Conservation (phyloP, 768 basidiomycete species). For the Suillus bovinus region DNA sequence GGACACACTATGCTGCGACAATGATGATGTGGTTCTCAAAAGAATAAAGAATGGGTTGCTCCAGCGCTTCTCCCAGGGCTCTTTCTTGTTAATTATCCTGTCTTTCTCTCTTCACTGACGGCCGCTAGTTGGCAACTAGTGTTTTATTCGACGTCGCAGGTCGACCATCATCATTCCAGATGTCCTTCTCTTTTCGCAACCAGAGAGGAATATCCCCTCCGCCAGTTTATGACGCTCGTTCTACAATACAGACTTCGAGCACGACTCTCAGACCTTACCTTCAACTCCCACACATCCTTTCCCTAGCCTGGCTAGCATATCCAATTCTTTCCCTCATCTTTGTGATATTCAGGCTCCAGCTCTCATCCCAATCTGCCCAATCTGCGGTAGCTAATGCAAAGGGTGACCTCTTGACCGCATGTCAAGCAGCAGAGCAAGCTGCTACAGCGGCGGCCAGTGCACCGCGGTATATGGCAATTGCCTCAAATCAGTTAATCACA, state of each 20-base stretch:
- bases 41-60: constrained; percentile 23
- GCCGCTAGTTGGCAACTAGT: constrained; percentile 6
- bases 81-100: constrained; percentile 2
- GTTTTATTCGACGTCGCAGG: constrained; percentile 35
- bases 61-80: constrained; percentile 17
- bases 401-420: constrained; percentile 75
- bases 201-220: constrained; percentile 43
- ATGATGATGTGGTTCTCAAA: constrained; percentile 13
- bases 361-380: constrained; percentile 71
- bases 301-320: constrained; percentile 89
- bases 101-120: constrained; percentile 12
- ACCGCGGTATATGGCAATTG: constrained; percentile 85
- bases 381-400: constrained; percentile 70
- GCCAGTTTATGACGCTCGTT: constrained; percentile 57
- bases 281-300: constrained; percentile 77
- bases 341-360: constrained; percentile 78
- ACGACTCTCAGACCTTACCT: constrained; percentile 77
- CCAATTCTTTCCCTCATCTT: constrained; percentile 88
- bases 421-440: constrained; percentile 81
- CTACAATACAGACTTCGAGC: constrained; percentile 27
- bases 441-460: constrained; percentile 82
- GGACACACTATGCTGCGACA: constrained; percentile 10
- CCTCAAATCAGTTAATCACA: constrained; percentile 78
- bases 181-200: constrained; percentile 29
- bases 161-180: constrained; percentile 33